A percentile compares a stretch with the other conserved stretches of the same genome.
These are phyloP conservation scores for Pichia rugopelliculosa DNA, from an alignment of 805 yeast species.

Conservation along the genomic window DNA sequence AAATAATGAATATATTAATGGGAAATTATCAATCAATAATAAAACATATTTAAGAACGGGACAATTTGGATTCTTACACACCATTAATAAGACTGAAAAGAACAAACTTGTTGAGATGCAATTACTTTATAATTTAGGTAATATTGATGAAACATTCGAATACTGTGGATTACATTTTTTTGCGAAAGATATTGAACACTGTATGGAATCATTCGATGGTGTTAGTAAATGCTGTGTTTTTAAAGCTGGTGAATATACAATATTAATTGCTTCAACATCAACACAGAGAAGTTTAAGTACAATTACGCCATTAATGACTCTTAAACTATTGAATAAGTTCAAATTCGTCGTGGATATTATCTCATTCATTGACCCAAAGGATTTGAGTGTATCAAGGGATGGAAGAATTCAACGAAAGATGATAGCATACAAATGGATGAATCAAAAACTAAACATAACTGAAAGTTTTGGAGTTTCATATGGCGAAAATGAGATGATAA, in stretches of 20 bases:
- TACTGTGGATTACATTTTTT: conserved; percentile 87
- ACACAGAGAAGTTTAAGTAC: conserved; percentile 50
- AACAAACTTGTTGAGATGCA: conserved; percentile 44
- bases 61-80: conserved; percentile 87
- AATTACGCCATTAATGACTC: conserved; percentile 75
- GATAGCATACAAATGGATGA: conserved; percentile 51
- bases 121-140: conserved; percentile 77
- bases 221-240: conserved; percentile 44
- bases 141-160: conserved; percentile 82
- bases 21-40: conserved; percentile 53
- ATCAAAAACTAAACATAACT: conserved; percentile 35
- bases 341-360: conserved; percentile 79
- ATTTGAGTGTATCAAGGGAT: conserved; percentile 62
- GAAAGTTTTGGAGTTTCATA: conserved; percentile 50
- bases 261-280: conserved; percentile 62
- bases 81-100: conserved; percentile 37
- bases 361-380: conserved; percentile 61
- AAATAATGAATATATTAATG: conserved; percentile 47
- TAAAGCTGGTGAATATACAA: conserved; percentile 73
- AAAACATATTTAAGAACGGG: conserved; percentile 79
- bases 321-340: conserved; percentile 70
- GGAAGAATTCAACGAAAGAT: conserved; percentile 72
- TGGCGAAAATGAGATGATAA: conserved; percentile 60
- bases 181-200: conserved; percentile 71
- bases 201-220: conserved; percentile 46